phyloP scores from a whole-genome alignment of 148 eudicot species.

The Silene conica region DNA sequence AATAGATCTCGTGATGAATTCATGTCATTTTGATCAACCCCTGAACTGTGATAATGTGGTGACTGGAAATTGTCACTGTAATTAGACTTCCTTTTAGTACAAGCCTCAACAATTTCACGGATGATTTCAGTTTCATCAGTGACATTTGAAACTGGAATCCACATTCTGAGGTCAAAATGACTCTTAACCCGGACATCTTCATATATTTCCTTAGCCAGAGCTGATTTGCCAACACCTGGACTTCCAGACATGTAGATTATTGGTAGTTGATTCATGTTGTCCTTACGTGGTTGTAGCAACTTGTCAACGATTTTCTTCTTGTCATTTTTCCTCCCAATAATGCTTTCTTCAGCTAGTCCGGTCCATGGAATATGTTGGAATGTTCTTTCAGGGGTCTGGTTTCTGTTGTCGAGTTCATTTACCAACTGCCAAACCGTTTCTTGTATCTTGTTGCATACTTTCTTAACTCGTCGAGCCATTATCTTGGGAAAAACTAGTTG shows the following conservation, averaged over 20 bases:
- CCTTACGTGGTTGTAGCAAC: background rate
- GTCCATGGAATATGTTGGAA: background rate
- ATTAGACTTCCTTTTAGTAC: constrained; percentile 14
- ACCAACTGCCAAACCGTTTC: background rate
- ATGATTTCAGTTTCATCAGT: constrained; percentile 20
- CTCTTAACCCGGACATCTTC: constrained; percentile 22
- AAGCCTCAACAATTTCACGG: constrained; percentile 21
- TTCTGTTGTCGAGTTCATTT: background rate
- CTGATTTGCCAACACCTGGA: constrained; percentile 26
- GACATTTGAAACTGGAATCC: constrained; percentile 19
- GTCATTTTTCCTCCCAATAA: background rate
- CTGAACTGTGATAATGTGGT: background rate
- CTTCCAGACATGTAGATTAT: constrained; percentile 18
- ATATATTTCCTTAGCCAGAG: constrained; percentile 21
- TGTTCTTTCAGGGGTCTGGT: background rate
- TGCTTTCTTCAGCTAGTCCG: background rate
- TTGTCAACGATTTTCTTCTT: constrained; percentile 12
- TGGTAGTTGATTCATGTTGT: background rate
- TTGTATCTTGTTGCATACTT: background rate
- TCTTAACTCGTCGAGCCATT: background rate
- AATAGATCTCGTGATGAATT: constrained; percentile 9
- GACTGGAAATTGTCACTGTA: background rate
- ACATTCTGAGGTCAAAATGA: constrained; percentile 26
- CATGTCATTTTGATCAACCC: background rate
- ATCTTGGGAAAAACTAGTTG: background rate